phyloP scores from a whole-genome alignment of 768 basidiomycete species.

The Auriculariales sp. region DNA sequence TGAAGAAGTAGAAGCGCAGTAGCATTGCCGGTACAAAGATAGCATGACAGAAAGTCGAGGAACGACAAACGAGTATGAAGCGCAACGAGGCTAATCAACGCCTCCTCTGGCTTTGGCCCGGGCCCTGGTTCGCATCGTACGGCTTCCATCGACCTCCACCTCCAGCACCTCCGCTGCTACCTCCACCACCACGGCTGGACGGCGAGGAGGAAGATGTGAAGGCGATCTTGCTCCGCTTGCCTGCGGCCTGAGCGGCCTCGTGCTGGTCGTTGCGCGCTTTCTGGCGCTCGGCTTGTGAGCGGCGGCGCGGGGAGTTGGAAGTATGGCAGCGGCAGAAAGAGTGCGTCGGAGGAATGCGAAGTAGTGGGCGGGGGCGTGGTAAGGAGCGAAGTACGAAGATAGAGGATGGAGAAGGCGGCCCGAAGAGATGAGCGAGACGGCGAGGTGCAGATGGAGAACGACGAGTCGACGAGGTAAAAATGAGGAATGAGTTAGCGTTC shows the following conservation, averaged over 20 bases:
- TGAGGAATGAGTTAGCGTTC: too few species aligned
- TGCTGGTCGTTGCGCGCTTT: constrained; percentile 51
- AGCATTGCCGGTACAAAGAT: too few species aligned
- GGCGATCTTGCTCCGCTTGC: constrained; percentile 46
- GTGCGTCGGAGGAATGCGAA: not conserved
- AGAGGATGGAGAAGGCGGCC: not conserved
- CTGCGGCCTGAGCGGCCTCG: constrained; percentile 31
- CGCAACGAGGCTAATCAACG: too few species aligned
- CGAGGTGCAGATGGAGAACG: too few species aligned
- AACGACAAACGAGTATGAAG: too few species aligned
- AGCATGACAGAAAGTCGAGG: too few species aligned
- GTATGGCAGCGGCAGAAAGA: not conserved
- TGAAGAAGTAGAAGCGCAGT: too few species aligned
- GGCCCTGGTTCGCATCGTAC: too few species aligned
- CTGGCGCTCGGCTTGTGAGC: constrained; percentile 50
- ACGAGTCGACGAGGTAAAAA: not conserved
- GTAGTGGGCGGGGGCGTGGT: not conserved
- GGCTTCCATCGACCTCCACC: not conserved
- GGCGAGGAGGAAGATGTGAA: constrained; percentile 28
- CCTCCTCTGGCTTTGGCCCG: too few species aligned
- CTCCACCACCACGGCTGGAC: not conserved
- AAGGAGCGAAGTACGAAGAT: not conserved
- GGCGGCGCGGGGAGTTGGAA: constrained; percentile 5
- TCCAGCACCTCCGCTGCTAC: not conserved
- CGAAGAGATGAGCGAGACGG: not conserved